Conservation (phyloP, 2,329 filamentous ascomycete species). For the Fusarium sp. region DNA sequence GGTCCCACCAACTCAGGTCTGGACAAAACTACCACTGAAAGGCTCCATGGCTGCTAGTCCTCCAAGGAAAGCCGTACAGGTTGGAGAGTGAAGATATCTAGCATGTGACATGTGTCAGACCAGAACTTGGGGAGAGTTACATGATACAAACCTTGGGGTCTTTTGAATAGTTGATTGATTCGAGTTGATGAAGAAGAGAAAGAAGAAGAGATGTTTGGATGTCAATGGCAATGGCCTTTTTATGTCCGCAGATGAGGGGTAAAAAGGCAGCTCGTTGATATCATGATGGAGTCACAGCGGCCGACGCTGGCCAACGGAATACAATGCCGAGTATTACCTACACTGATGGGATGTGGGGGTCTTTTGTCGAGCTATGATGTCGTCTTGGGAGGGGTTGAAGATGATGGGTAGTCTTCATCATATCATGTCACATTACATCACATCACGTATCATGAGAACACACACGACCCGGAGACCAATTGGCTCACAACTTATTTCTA, state of each 20-base stretch:
- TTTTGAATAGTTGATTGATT: neutral
- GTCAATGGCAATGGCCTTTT: conserved; percentile 17
- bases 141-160: conserved; percentile 41
- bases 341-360: conserved; percentile 20
- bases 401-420: conserved; percentile 22
- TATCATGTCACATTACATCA: conserved; percentile 26
- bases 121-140: neutral
- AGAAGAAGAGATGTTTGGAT: conserved; percentile 1
- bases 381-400: conserved; percentile 1
- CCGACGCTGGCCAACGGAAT: conserved; percentile 36
- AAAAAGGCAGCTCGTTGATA: conserved; percentile 33
- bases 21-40: conserved; percentile 56
- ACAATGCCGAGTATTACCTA: conserved; percentile 31
- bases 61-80: conserved; percentile 47
- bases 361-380: conserved; percentile 2
- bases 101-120: conserved; percentile 44
- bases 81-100: conserved; percentile 41
- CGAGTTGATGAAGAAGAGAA: conserved; percentile 11
- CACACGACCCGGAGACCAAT: conserved; percentile 12
- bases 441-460: conserved; percentile 30
- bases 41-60: conserved; percentile 51
- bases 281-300: conserved; percentile 37
- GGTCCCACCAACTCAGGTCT: conserved; percentile 53
- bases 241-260: conserved; percentile 50
- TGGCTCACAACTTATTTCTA: neutral